These are phyloP conservation scores for Alternaria triticimaculans DNA, from an alignment of 2,329 filamentous ascomycete species.

Conservation along the genomic window DNA sequence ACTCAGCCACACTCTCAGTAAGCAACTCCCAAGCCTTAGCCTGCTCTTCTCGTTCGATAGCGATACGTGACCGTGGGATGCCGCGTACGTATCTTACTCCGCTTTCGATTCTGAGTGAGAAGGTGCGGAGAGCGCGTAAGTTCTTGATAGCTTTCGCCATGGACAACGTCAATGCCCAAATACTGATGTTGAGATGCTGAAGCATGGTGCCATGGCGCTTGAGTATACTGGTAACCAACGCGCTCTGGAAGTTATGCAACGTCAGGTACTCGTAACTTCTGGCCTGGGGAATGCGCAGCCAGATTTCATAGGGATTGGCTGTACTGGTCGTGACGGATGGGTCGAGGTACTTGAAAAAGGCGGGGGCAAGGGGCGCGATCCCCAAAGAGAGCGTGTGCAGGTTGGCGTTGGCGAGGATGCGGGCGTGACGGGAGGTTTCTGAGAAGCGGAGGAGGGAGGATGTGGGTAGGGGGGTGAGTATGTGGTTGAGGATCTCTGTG, in stretches of 20 bases:
- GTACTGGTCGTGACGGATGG: conserved; percentile 48
- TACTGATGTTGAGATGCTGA: conserved; percentile 33
- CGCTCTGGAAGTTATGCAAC: conserved; percentile 38
- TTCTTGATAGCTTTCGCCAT: conserved; percentile 31
- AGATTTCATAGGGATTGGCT: not conserved
- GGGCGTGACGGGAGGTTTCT: conserved; percentile 36
- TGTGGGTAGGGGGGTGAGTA: conserved; percentile 42
- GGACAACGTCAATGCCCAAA: conserved; percentile 37
- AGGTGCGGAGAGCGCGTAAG: conserved; percentile 25
- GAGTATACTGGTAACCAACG: conserved; percentile 34
- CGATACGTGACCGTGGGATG: conserved; percentile 15
- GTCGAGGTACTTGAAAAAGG: not conserved
- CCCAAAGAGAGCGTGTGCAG: conserved; percentile 75
- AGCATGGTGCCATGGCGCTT: conserved; percentile 33
- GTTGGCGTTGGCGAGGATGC: conserved; percentile 38
- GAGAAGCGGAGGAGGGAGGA: conserved; percentile 44
- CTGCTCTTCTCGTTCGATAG: conserved; percentile 15
- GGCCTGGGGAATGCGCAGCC: conserved; percentile 13
- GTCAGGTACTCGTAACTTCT: conserved; percentile 25
- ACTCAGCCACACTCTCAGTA: not conserved
- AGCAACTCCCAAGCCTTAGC: conserved; percentile 29
- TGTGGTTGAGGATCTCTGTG: conserved; percentile 42
- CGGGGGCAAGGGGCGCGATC: conserved; percentile 60
- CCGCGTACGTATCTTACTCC: conserved; percentile 15
- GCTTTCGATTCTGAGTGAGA: conserved; percentile 37